Conservation (phyloP, 225 moss, liverwort and hornwort genomes). For the Antitrichia curtipendula region DNA sequence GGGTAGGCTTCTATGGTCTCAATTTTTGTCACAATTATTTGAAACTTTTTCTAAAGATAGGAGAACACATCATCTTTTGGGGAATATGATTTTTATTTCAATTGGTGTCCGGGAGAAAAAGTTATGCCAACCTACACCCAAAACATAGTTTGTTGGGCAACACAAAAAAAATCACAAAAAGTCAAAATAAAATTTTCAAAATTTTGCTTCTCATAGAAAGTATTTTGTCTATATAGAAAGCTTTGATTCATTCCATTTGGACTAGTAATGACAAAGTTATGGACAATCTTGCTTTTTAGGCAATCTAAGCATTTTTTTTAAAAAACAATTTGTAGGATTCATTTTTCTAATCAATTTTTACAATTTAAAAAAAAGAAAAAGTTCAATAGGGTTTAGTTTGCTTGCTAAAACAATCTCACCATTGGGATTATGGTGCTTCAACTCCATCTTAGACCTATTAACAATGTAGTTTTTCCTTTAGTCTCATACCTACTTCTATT, state of each 20-base stretch:
- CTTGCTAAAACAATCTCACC: not conserved
- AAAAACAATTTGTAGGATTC: not conserved
- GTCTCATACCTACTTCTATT: not conserved
- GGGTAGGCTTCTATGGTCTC: not conserved
- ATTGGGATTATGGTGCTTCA: not conserved
- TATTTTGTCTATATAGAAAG: not conserved
- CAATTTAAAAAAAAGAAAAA: not conserved
- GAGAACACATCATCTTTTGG: not conserved
- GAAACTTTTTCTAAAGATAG: not conserved
- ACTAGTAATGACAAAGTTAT: not conserved
- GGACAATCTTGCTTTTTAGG: not conserved
- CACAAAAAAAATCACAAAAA: not conserved
- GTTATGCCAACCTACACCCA: not conserved
- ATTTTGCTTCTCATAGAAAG: not conserved
- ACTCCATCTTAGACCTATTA: not conserved
- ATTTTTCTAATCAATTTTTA: not conserved
- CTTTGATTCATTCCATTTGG: not conserved
- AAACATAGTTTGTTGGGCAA: fast-evolving
- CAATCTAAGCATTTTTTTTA: not conserved
- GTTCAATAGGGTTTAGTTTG: not conserved
- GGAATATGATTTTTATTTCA: not conserved
- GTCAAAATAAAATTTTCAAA: not conserved
- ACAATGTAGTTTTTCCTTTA: not conserved
- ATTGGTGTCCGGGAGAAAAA: not conserved
- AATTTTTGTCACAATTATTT: not conserved